Base-by-base conservation (phyloP, 2,329 filamentous ascomycete species). In the Volutella citrinella region DNA sequence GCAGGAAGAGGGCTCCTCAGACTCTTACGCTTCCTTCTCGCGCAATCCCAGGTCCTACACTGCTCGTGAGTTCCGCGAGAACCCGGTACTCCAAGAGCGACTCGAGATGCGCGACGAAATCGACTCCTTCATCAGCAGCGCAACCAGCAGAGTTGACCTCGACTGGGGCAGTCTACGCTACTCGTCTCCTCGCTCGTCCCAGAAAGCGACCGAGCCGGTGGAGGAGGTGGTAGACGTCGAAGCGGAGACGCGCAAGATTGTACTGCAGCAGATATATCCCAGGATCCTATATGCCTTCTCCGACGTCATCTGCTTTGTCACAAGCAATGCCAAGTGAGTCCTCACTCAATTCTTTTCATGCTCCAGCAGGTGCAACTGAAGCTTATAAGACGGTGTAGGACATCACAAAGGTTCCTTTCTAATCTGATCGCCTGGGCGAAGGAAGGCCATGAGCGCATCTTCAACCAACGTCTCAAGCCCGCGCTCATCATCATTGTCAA, bases 211-310 rank as follows among this genome's bases (percentile, higher is more conserved):
- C n/a, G n/a, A n/a, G n/a, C n/a, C n/a, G n/a, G n/a, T n/a, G n/a
- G n/a, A n/a, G n/a, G n/a, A n/a, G n/a, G n/a, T n/a, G n/a, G n/a
- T n/a, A n/a, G n/a, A n/a, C n/a, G 27, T 29, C 8, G 27, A 29
- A 9, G 6, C 27, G 9, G 23, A 30, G 0, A 45, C 42, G 4
- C 18, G 37, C 10, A 38, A 34, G 2, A 28, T 13, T 2, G 27
- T 45, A 6, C 36, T 43, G 0, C 18, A 36, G 10, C 16, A 34
- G 10, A 6, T 45, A 3, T 45, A 43, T 12, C 42, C 42, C 1
- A 36, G 40, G 11, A 11, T 45, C 12, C 36, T 45, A 3, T 45
- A 45, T 11, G 40, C 36, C 0, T 45, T 43, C 17, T 45, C 43
- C 0, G 37, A 45, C 12, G 30, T 44, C 1, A 19, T 44, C 7